Percentiles rank a stretch among this genome's conserved stretches.
Evolutionary conservation across 768 basidiomycete genomes (phyloP).

Genomic region (Collybia sp.): DNA sequence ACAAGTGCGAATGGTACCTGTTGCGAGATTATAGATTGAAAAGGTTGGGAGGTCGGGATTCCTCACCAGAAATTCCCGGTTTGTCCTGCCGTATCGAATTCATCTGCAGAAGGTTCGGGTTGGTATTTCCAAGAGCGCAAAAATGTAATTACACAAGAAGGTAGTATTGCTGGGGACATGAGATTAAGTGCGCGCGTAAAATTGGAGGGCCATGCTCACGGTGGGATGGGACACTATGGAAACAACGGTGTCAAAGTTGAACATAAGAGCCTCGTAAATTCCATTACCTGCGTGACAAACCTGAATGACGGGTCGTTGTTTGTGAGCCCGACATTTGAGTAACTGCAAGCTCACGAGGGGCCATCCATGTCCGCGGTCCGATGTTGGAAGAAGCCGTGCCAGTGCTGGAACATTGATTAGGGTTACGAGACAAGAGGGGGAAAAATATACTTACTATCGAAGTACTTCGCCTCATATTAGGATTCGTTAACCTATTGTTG

Average conservation of each 20-base stretch:
- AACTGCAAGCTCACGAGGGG: too few relatives aligned
- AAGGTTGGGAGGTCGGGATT: neutral
- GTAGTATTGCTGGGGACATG: neutral
- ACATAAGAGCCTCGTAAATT: too few relatives aligned
- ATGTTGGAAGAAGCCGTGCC: neutral
- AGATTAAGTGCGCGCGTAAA: too few relatives aligned
- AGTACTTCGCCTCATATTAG: neutral
- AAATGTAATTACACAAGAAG: neutral
- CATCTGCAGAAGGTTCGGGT: neutral
- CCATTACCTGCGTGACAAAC: too few relatives aligned
- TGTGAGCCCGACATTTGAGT: too few relatives aligned
- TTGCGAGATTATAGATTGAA: neutral
- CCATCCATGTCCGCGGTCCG: too few relatives aligned
- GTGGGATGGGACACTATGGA: too few relatives aligned
- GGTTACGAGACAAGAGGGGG: neutral
- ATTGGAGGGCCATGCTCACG: too few relatives aligned
- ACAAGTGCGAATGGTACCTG: neutral
- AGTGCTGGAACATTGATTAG: neutral
- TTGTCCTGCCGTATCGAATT: neutral
- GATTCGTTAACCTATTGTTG: slow-evolving; percentile 3
- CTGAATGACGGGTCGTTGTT: too few relatives aligned
- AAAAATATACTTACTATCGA: neutral
- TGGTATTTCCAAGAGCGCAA: neutral
- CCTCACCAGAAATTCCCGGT: neutral
- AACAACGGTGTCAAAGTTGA: too few relatives aligned